Evolutionary conservation across 2,329 filamentous ascomycete genomes (phyloP).

Genomic region (Alternaria conjuncta): DNA sequence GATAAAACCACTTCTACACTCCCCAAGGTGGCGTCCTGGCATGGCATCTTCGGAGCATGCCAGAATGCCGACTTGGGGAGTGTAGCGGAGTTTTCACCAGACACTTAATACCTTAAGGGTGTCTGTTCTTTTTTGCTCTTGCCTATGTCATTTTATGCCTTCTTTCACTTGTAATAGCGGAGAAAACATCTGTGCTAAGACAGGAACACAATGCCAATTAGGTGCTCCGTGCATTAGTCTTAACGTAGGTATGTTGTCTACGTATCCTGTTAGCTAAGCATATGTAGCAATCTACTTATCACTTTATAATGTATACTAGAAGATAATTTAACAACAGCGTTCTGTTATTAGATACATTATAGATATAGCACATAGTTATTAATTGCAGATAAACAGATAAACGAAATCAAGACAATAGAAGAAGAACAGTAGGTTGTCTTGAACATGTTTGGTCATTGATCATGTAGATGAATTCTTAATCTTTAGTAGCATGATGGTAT

Average conservation of each 20-base stretch:
- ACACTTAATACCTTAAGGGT: neutral
- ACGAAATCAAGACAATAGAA: neutral
- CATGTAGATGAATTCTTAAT: constrained; percentile 1
- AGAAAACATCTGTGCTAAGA: neutral
- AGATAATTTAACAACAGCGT: neutral
- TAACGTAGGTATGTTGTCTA: neutral
- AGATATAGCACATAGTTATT: neutral
- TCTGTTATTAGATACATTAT: neutral
- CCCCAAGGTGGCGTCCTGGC: neutral
- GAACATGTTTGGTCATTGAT: neutral
- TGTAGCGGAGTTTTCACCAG: neutral
- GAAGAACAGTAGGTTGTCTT: neutral
- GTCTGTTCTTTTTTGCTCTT: neutral
- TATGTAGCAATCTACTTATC: neutral
- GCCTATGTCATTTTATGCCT: neutral
- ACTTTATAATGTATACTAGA: neutral
- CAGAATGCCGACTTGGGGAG: neutral
- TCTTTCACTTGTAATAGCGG: neutral
- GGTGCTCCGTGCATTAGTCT: neutral
- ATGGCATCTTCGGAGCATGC: neutral
- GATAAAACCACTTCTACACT: neutral
- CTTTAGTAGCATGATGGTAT: constrained; percentile 13
- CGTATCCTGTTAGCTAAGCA: neutral
- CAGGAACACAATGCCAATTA: neutral
- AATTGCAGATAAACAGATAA: neutral